phyloP scores from a whole-genome alignment of 805 yeast species.

The Barnettozyma californica region DNA sequence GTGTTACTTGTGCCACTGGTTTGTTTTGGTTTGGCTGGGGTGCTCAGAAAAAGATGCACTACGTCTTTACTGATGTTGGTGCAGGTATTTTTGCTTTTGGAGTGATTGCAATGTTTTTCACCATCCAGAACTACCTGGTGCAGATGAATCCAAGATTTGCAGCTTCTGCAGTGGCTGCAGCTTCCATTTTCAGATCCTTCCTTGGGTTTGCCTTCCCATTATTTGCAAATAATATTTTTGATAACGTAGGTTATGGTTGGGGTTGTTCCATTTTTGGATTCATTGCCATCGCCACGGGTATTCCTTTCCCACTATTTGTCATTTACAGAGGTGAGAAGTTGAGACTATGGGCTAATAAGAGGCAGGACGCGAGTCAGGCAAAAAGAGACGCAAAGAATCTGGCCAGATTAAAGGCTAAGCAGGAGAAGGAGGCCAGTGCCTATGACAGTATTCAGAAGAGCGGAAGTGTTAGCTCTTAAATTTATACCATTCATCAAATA shows the following conservation, averaged over 20 bases:
- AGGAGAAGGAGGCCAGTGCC: slow-evolving; percentile 1
- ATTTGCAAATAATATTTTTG: slow-evolving; percentile 55
- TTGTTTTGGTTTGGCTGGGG: slow-evolving; percentile 72
- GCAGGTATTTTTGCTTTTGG: slow-evolving; percentile 55
- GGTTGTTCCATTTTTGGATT: slow-evolving; percentile 61
- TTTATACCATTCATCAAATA: too few relatives aligned
- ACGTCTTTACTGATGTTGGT: slow-evolving; percentile 64
- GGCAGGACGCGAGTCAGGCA: slow-evolving; percentile 43
- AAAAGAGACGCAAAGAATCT: slow-evolving; percentile 38
- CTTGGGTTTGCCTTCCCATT: slow-evolving; percentile 70
- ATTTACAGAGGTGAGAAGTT: slow-evolving; percentile 50
- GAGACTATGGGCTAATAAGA: slow-evolving; percentile 52
- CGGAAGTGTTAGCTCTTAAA: background rate
- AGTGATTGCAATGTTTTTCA: slow-evolving; percentile 58
- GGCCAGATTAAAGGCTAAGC: slow-evolving; percentile 26
- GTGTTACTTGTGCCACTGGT: slow-evolving; percentile 52
- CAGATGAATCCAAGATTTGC: slow-evolving; percentile 66
- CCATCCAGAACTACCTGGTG: slow-evolving; percentile 62
- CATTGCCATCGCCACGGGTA: slow-evolving; percentile 49
- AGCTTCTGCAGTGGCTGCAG: slow-evolving; percentile 66
- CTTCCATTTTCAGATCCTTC: slow-evolving; percentile 59
- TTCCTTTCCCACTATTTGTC: slow-evolving; percentile 64
- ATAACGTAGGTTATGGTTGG: slow-evolving; percentile 60
- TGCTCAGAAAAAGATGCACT: slow-evolving; percentile 47
- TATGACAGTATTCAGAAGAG: background rate